phyloP scores from a whole-genome alignment of 345 rosid species.

The Lumnitzera racemosa region DNA sequence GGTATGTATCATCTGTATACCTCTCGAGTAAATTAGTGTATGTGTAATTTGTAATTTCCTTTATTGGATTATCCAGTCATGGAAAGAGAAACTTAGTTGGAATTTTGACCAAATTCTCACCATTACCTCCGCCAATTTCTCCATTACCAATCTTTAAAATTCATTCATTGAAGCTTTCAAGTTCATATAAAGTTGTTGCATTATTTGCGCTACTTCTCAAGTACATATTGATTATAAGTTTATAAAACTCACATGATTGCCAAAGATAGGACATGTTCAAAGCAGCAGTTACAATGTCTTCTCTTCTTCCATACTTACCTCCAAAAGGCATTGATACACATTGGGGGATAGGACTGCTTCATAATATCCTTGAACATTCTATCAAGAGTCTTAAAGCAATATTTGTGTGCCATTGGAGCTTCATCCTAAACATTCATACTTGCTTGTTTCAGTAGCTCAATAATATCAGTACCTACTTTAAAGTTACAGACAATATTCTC shows the following conservation, averaged over 20 bases:
- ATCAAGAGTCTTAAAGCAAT: not conserved
- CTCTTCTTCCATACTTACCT: not conserved
- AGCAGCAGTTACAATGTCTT: not conserved
- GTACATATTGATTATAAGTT: not conserved
- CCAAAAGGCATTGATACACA: not conserved
- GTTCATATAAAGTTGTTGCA: not conserved
- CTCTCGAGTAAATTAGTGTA: not conserved
- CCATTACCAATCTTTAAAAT: not conserved
- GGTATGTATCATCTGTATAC: not conserved
- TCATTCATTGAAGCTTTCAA: not conserved
- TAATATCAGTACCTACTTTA: not conserved
- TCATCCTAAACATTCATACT: not conserved
- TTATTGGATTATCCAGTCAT: not conserved
- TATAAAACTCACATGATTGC: not conserved
- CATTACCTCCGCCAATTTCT: too few relatives aligned
- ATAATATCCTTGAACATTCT: not conserved
- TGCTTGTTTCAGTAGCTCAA: not conserved
- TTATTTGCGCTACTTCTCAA: not conserved
- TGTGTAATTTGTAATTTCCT: not conserved
- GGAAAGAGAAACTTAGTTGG: not conserved
- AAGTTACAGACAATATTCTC: too few relatives aligned
- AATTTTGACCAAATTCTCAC: not conserved
- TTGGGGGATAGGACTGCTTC: not conserved
- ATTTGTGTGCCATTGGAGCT: not conserved
- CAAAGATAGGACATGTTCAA: not conserved